Percentiles rank a stretch among this genome's conserved stretches.
These are phyloP conservation scores for Ceratocystis colombiana DNA, from an alignment of 2,329 filamentous ascomycete genomes.

Conservation along the genomic window DNA sequence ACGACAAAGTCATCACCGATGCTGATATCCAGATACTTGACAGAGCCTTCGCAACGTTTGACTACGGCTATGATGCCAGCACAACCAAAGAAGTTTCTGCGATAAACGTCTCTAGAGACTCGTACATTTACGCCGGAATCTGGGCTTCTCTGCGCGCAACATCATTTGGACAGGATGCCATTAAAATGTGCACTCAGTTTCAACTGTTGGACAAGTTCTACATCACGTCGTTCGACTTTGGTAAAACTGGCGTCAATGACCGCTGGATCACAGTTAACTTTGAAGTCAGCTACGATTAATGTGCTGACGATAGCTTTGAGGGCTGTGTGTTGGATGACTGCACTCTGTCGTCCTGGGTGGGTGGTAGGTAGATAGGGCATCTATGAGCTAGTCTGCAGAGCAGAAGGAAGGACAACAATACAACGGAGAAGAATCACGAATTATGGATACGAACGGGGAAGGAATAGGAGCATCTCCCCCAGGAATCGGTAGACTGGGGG, in stretches of 20 bases:
- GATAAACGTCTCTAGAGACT: background rate
- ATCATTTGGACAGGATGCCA: background rate
- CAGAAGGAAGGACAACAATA: no score
- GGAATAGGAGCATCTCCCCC: no score
- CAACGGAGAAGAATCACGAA: no score
- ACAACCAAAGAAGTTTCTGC: background rate
- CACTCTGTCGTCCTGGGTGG: no score
- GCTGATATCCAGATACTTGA: background rate
- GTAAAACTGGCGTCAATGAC: background rate
- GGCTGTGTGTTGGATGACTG: no score
- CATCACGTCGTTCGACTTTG: background rate
- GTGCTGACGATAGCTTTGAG: no score
- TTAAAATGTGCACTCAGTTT: background rate
- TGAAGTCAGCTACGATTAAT: background rate
- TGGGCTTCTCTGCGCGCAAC: background rate
- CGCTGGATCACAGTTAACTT: background rate
- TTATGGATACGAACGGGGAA: no score
- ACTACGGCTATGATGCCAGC: background rate
- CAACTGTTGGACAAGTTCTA: background rate
- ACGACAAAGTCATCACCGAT: background rate
- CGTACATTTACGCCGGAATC: background rate
- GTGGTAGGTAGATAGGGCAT: no score
- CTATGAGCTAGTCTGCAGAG: no score
- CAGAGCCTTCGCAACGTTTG: background rate
- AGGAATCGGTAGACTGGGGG: no score